phyloP scores from a whole-genome alignment of 108 stramenopile species.

The Fragilaria crotonensis region DNA sequence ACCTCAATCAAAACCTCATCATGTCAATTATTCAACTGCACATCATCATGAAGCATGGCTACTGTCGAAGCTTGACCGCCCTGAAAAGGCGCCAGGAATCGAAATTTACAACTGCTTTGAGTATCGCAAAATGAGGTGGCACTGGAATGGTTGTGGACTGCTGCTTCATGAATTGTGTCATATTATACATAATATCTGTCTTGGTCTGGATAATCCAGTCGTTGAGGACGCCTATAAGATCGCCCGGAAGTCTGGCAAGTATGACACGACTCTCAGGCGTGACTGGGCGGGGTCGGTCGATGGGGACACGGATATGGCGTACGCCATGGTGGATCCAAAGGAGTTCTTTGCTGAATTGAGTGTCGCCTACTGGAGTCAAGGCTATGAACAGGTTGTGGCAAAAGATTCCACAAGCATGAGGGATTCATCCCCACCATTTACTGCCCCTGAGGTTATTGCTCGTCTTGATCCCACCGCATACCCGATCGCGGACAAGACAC shows the following conservation, averaged over 20 bases:
- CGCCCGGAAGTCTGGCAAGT: slow-evolving; percentile 40
- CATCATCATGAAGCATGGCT: slow-evolving; percentile 74
- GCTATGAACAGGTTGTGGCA: slow-evolving; percentile 47
- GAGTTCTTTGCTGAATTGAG: slow-evolving; percentile 84
- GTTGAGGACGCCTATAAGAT: slow-evolving; percentile 33
- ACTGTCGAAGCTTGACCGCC: slow-evolving; percentile 25
- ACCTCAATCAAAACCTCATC: slow-evolving; percentile 33
- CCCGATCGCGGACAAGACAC: background rate
- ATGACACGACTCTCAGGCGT: slow-evolving; percentile 47
- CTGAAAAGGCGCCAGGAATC: slow-evolving; percentile 57
- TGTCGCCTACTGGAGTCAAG: slow-evolving; percentile 59
- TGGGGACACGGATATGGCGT: slow-evolving; percentile 49
- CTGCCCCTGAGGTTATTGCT: slow-evolving; percentile 42
- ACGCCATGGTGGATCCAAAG: slow-evolving; percentile 69
- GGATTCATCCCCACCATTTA: slow-evolving; percentile 58
- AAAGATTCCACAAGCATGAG: slow-evolving; percentile 31
- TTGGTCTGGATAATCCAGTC: slow-evolving; percentile 53
- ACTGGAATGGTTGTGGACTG: slow-evolving; percentile 79
- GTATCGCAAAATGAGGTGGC: slow-evolving; percentile 60
- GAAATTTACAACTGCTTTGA: slow-evolving; percentile 73
- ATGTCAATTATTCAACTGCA: slow-evolving; percentile 57
- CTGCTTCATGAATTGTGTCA: slow-evolving; percentile 81
- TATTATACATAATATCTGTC: slow-evolving; percentile 66
- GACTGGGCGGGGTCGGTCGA: slow-evolving; percentile 75
- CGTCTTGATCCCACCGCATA: slow-evolving; percentile 3